A percentile compares a stretch with the other conserved stretches of the same genome.
phyloP scores from a whole-genome alignment of 192 early-diverging fungal species.

The Umbelopsis isabellina region DNA sequence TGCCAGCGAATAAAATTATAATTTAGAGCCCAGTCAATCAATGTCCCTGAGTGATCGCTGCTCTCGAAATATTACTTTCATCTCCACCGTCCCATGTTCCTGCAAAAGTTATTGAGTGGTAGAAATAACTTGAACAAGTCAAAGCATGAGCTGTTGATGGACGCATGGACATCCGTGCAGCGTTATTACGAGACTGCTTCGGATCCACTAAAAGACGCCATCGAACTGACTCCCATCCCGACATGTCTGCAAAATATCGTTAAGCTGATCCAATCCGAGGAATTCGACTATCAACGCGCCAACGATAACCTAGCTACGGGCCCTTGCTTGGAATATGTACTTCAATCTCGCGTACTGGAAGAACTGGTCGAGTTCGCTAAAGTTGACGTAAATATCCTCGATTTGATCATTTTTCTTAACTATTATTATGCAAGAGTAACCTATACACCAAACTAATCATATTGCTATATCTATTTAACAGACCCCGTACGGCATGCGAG shows the following conservation, averaged over 20 bases:
- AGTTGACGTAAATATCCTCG: constrained; percentile 37
- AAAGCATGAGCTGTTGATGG: constrained; percentile 35
- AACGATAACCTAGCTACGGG: constrained; percentile 38
- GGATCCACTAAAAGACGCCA: constrained; percentile 42
- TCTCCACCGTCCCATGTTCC: constrained; percentile 32
- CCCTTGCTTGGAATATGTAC: constrained; percentile 39
- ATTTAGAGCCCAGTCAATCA: neutral
- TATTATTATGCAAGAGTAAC: neutral
- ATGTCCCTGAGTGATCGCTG: neutral
- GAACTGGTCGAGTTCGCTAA: constrained; percentile 43
- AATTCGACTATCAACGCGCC: constrained; percentile 37
- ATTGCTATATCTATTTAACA: constrained; percentile 13
- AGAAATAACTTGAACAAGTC: constrained; percentile 39
- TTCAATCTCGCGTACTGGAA: constrained; percentile 39
- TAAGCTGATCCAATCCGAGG: constrained; percentile 41
- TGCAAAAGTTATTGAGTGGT: constrained; percentile 41
- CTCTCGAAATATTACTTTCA: neutral
- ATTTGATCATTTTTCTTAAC: too few relatives aligned
- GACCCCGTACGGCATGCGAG: constrained; percentile 47
- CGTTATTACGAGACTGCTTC: constrained; percentile 42
- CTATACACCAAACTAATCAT: constrained; percentile 10
- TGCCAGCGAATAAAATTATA: constrained; percentile 9
- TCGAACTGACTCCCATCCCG: constrained; percentile 42
- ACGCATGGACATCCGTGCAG: constrained; percentile 40
- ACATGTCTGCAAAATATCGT: constrained; percentile 36